phyloP scores from a whole-genome alignment of 2,329 filamentous ascomycete species.

The Colletotrichum magnum region DNA sequence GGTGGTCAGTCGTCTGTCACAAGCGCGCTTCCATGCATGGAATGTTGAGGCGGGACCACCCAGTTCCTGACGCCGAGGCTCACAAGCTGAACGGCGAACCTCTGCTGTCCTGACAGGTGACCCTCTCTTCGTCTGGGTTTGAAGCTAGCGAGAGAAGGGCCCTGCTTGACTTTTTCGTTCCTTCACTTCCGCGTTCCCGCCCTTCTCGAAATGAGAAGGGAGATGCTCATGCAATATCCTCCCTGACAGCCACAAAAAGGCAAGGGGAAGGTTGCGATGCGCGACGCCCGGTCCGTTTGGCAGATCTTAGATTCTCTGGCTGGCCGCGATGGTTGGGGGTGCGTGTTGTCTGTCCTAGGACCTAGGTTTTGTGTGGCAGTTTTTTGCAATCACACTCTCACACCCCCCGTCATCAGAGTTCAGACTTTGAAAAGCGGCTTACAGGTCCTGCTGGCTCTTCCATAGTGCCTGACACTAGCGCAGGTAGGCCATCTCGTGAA shows the following conservation, averaged over 20 bases:
- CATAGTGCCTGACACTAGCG: no score
- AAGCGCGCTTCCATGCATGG: conserved; percentile 25
- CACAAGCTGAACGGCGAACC: conserved; percentile 9
- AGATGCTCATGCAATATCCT: conserved; percentile 29
- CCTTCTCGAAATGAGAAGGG: no score
- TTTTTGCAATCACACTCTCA: no score
- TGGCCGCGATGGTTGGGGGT: background rate
- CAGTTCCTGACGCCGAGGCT: conserved; percentile 27
- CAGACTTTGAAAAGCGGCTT: background rate
- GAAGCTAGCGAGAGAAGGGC: conserved; percentile 20
- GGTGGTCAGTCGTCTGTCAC: background rate
- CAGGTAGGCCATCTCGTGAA: conserved; percentile 6
- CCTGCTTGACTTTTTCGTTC: conserved; percentile 15
- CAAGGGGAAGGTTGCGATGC: conserved; percentile 23
- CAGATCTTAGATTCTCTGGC: conserved; percentile 17
- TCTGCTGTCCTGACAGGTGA: conserved; percentile 4
- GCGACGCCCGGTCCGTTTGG: conserved; percentile 24
- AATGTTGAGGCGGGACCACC: conserved; percentile 3
- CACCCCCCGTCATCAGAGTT: conserved; percentile 8
- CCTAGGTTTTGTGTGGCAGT: no score
- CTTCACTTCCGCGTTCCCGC: no score
- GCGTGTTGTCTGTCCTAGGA: no score
- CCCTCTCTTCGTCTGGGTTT: background rate
- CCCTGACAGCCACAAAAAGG: conserved; percentile 27
- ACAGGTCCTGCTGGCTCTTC: no score